Evolutionary conservation across 2,329 filamentous ascomycete genomes (phyloP).

Genomic region (Neoarthrinium moseri): DNA sequence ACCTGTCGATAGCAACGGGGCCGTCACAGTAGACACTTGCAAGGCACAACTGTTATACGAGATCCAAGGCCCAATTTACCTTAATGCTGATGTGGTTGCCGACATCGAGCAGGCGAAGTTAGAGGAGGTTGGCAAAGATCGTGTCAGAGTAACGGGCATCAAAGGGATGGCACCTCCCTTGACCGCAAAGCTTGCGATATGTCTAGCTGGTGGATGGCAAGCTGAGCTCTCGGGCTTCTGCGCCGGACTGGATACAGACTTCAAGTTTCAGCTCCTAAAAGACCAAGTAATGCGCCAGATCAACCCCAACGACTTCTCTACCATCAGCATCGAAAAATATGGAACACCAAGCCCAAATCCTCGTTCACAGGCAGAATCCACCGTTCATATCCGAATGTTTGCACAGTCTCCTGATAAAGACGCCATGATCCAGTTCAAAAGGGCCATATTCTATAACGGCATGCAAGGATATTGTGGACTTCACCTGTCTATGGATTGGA

Average conservation of each 20-base stretch:
- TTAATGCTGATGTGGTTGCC: slow-evolving; percentile 43
- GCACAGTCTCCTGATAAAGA: slow-evolving; percentile 35
- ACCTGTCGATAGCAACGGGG: slow-evolving; percentile 17
- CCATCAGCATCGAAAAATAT: slow-evolving; percentile 28
- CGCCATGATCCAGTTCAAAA: slow-evolving; percentile 22
- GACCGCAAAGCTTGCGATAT: slow-evolving; percentile 13
- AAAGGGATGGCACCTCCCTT: slow-evolving; percentile 31
- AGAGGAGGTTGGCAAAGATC: slow-evolving; percentile 39
- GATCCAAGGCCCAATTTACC: slow-evolving; percentile 41
- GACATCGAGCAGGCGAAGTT: slow-evolving; percentile 38
- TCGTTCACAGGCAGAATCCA: slow-evolving; percentile 29
- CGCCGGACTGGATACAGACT: slow-evolving; percentile 8
- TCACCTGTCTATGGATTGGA: slow-evolving; percentile 21
- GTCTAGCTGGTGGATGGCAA: slow-evolving; percentile 8
- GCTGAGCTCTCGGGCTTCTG: slow-evolving; percentile 8
- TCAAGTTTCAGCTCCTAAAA: slow-evolving; percentile 18
- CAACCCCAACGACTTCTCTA: slow-evolving; percentile 24
- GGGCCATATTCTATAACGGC: slow-evolving; percentile 21
- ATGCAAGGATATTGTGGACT: slow-evolving; percentile 23
- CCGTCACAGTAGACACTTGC: slow-evolving; percentile 27
- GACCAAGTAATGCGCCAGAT: slow-evolving; percentile 24
- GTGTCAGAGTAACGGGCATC: slow-evolving; percentile 34
- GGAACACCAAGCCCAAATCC: slow-evolving; percentile 28
- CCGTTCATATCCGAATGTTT: slow-evolving; percentile 34
- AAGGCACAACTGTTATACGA: slow-evolving; percentile 43